Evolutionary conservation across 441 rosid genomes (phyloP), one percentile per base, ranked within the genome.

Genomic region (Dalechampia spathulata): DNA sequence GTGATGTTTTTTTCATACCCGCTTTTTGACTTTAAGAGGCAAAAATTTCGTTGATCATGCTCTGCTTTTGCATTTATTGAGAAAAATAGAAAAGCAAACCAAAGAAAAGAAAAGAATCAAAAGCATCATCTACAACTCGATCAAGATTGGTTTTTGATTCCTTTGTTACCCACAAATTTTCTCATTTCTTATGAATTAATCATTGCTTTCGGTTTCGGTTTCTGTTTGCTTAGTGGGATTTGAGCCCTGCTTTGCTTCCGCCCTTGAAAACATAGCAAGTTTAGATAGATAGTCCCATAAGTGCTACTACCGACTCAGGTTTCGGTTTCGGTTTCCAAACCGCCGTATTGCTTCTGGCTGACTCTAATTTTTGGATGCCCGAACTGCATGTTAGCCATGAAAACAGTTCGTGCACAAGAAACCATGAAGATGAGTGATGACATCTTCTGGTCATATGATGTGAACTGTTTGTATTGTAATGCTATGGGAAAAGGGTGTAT

Each of bases 21-120:
- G 48, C 74, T 55, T 79, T 76, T 82, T 75, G 85, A 77, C 88
- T 79, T 82, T 60, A 36, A 39, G 54, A 51, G 71, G 69, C 64
- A 36, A 64, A 63, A 54, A 14, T 28, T 58, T 70, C 58, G 70
- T 57, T 65, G 77, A 76, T 75, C 60, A 74, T 75, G 69, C 43
- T 58, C 6, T 7, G 70, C 71, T 67, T 64, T 72, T 71, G 54
- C 70, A 53, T 49, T n/a, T 56, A 21, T 64, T 50, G 63, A 66
- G 60, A 57, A 25, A n/a, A n/a, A n/a, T n/a, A n/a, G n/a, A 71
- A 61, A 49, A 23, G 43, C 6, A 39, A 54, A 4, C 4, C 6
- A 20, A 11, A 32, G 13, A 22, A 71, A 66, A 55, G 17, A 49
- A 14, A 39, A 54, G 27, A 9, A 13, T 6, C 2, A 9, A 69